Base-by-base conservation (phyloP, 306 rosid species). In the Citrullus mucosospermus region DNA sequence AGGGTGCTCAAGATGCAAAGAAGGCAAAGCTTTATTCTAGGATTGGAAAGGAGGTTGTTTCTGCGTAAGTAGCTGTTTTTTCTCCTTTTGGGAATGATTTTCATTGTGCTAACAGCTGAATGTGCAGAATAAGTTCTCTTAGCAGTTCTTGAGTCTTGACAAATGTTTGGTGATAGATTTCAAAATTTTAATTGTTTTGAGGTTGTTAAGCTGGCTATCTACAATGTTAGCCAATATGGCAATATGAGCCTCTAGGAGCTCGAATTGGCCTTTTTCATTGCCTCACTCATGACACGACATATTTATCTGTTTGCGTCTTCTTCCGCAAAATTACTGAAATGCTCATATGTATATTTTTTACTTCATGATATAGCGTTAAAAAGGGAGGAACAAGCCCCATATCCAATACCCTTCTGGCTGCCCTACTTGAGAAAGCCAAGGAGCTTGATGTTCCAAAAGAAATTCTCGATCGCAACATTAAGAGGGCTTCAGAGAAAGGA, bases 401-500 rank as follows among this genome's bases (percentile, higher is more conserved):
- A 44, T 85, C 96, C 18, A 95, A 92, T 86, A 75, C 90, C 53
- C 83, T 85, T 61, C 78, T 92, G 85, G 97, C 89, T 80, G 88
- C 93, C 82, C 80, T 95, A 77, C 86, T 92, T 57, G 96, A 89
- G 83, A 90, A 92, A 82, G 91, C 90, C 88, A 95, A 95, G 90
- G 97, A 92, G 85, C 96, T 95, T 63, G 98, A 95, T 80, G 93
- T 92, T 70, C 98, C 98, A 13, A 91, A 87, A 81, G 98, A 91
- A 70, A 89, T 95, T 77, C 65, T 95, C 59, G 98, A 92, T 50
- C 94, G 97, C 79, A 90, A 95, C 84, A 92, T 91, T 75, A 92
- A 95, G 88, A 89, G 32, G 82, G 98, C 97, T 58, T 83, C 96
- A 17, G 98, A 95, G 84, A 95, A 95, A 81, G 97, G 95, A 50